Percentiles rank a stretch among this genome's conserved stretches.
phyloP scores from a whole-genome alignment of 192 early-diverging fungal genomes.

The Coemansia sp. region DNA sequence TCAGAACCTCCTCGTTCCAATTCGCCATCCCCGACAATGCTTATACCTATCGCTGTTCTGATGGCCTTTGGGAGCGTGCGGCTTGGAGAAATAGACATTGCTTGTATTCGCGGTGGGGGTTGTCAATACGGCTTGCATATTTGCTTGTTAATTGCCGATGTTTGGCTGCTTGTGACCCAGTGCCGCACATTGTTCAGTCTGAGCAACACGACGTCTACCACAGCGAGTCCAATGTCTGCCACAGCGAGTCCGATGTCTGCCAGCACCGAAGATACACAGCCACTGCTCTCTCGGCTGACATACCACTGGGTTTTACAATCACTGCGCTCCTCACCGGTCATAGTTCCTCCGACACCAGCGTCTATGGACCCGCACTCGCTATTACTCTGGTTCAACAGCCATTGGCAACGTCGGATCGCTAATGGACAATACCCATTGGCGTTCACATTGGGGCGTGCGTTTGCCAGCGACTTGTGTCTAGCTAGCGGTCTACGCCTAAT shows the following conservation, averaged over 20 bases:
- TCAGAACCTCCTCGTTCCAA: not conserved
- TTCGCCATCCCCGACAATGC: not conserved
- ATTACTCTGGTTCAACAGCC: not conserved
- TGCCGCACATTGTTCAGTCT: not conserved
- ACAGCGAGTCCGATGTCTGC: not conserved
- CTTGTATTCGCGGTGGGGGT: not conserved
- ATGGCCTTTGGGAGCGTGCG: not conserved
- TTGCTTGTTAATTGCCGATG: not conserved
- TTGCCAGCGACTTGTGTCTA: conserved; percentile 19
- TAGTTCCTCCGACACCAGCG: conserved; percentile 6
- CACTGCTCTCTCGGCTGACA: conserved; percentile 27
- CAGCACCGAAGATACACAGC: not conserved
- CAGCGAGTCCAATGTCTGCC: not conserved
- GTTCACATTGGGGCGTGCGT: conserved; percentile 18
- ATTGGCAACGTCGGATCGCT: conserved; percentile 20
- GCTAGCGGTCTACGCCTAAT: conserved; percentile 28
- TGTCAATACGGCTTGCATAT: not conserved
- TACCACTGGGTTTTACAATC: conserved; percentile 42
- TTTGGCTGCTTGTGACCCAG: conserved; percentile 3
- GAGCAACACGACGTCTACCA: not conserved
- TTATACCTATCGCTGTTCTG: not conserved
- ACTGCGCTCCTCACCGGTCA: not conserved
- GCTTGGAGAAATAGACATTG: not conserved
- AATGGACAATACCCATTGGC: conserved; percentile 11
- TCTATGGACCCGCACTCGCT: conserved; percentile 3